A percentile compares a stretch with the other conserved stretches of the same genome.
These are phyloP conservation scores for Penicillium argentinense DNA, from an alignment of 495 filamentous ascomycete species.

Conservation along the genomic window DNA sequence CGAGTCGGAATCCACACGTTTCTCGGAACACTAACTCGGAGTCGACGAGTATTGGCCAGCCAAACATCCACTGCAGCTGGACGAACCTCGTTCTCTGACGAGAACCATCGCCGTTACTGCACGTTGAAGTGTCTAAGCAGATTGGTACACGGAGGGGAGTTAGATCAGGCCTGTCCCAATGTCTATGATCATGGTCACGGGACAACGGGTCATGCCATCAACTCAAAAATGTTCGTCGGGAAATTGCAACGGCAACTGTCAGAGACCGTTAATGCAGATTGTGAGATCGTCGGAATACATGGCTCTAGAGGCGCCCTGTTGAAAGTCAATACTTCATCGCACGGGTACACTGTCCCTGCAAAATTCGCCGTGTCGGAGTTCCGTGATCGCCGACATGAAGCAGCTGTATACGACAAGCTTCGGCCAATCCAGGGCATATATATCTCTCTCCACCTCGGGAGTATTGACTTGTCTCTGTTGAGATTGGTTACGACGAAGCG, in stretches of 20 bases:
- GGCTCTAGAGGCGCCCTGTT: constrained; percentile 40
- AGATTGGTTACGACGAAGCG: too few species aligned
- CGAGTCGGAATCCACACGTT: constrained; percentile 5
- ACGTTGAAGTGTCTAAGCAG: constrained; percentile 41
- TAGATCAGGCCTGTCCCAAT: constrained; percentile 43
- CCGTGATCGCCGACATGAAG: constrained; percentile 22
- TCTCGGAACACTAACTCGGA: background rate
- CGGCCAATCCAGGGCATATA: constrained; percentile 29
- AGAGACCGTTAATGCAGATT: constrained; percentile 8
- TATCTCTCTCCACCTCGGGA: constrained; percentile 33
- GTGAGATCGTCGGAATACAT: constrained; percentile 14
- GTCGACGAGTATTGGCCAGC: too few species aligned
- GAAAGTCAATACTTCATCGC: constrained; percentile 38
- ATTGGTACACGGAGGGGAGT: constrained; percentile 26
- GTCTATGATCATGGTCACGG: constrained; percentile 24
- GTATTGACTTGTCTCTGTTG: constrained; percentile 4
- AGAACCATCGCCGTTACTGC: constrained; percentile 27
- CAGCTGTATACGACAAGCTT: constrained; percentile 29
- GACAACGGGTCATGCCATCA: constrained; percentile 1
- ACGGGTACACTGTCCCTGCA: constrained; percentile 33
- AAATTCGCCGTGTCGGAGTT: constrained; percentile 33
- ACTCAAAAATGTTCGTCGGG: too few species aligned
- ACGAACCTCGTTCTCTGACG: background rate
- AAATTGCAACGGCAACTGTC: constrained; percentile 7
- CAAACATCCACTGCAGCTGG: background rate